Evolutionary conservation across 2,329 filamentous ascomycete species (phyloP), one percentile per base, ranked within the genome.

Genomic region (Penicillium sp.): DNA sequence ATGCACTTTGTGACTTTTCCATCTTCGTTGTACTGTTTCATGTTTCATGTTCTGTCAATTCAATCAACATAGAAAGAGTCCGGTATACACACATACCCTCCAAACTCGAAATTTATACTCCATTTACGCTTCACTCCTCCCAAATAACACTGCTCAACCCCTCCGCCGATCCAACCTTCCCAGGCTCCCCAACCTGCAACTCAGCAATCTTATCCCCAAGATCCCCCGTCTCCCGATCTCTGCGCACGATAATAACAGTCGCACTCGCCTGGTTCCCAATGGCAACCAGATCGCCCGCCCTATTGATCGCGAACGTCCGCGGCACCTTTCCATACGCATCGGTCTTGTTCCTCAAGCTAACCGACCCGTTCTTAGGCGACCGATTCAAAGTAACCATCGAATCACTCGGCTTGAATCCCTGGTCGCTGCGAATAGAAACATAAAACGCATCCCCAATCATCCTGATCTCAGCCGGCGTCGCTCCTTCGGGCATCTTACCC

Each of bases 251-350:
- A 6, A 80, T 81, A 1, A 89, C 81, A 27, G 79, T 81, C 28
- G 77, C 74, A 45, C 82, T 82, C 14, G 71, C 70, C 70, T 90
- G 86, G 57, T 88, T 76, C 0, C 80, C 86, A 25, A 90, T 81
- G 1, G 85, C 87, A 3, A 90, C 72, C 52, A 86, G 70, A 48
- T 78, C 78, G 1, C 87, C 88, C 10, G 78, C 80, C 55, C 77
- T 78, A 68, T 87, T 90, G 50, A 89, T 71, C 45, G 79, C 80
- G 67, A 89, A 87, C 36, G 87, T 85, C 20, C 88, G 79, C 0
- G 89, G 88, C 49, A 78, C 80, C 7, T 73, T 68, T 2, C 89
- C 89, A 44, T 86, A 85, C 0, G 84, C 80, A 0, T 86, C 77
- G n/a, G 79, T 79, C 25, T 83, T 75, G 60, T 86, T 80, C 3